Evolutionary conservation across 345 rosid species (phyloP), one percentile per base, ranked within the genome.

Genomic region (Leavenworthia alabamica): DNA sequence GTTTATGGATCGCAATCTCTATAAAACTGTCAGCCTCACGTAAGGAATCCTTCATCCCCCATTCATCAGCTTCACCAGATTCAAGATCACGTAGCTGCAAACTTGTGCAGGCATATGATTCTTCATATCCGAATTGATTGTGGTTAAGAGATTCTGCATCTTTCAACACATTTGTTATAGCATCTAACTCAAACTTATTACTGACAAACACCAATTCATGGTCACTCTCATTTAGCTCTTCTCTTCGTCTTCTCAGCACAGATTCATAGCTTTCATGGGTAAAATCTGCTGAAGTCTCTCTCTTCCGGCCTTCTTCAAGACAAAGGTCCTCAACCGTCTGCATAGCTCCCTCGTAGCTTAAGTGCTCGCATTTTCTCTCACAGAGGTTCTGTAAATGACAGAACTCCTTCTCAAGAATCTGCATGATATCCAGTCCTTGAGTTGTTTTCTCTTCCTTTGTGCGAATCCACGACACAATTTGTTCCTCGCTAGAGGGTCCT

Each of bases 331-430:
- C 96, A 62, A 89, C 68, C 45, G 80, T 74, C 77, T 87, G 97
- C 85, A 93, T 70, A 29, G 90, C 88, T 75, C 83, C 92, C 76
- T 87, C 90, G 29, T 83, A 87, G 76, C 82, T 83, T 68, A 93
- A 67, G 67, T 79, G 90, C 55, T 84, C 85, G 60, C 78, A 76
- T 76, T 93, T 93, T 63, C 86, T 82, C 77, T 89, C 94, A 43
- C 92, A 87, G 27, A 93, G 82, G 75, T 69, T 80, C 79, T 87
- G 87, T 55, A 93, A 79, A 64, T 81, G 80, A 81, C 65, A 66
- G 74, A 81, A 78, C 66, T 89, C 99, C 63, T 93, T 87, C 75
- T 87, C 90, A 56, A 93, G 92, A 45, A 70, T 73, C 75, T 80
- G 78, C 71, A 93, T 80, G 50, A 81, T 84, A 71, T 89, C 92